Evolutionary conservation across 441 rosid species (phyloP).

Genomic region (Pelargonium australe): DNA sequence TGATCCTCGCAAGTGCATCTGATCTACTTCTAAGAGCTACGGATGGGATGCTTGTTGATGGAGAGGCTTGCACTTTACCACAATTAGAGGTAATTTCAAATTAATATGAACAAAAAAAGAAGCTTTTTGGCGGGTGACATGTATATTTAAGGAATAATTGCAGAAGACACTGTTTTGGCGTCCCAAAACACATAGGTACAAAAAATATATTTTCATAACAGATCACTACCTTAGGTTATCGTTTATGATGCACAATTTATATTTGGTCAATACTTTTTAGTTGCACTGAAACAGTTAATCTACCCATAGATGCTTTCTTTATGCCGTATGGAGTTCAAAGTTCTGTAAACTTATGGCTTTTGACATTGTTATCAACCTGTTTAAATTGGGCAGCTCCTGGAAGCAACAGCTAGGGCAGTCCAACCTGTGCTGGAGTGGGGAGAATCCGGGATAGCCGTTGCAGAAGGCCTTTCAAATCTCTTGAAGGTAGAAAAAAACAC

Average conservation of each 20-base stretch:
- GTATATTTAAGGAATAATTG: no score
- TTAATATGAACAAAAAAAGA: background rate
- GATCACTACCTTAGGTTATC: no score
- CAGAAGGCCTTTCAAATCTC: slow-evolving; percentile 87
- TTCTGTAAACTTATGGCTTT: background rate
- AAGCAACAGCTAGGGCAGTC: slow-evolving; percentile 96
- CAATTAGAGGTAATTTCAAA: slow-evolving; percentile 68
- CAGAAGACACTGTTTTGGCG: no score
- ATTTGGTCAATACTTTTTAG: no score
- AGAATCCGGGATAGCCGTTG: slow-evolving; percentile 79
- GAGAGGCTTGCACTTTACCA: slow-evolving; percentile 97
- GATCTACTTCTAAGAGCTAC: slow-evolving; percentile 96
- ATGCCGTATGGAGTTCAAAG: background rate
- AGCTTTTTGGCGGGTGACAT: background rate
- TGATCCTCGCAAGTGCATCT: slow-evolving; percentile 89
- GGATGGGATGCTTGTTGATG: slow-evolving; percentile 97
- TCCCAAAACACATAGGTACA: no score
- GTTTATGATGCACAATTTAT: no score
- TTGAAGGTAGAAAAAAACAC: slow-evolving; percentile 51
- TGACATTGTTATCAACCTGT: slow-evolving; percentile 3
- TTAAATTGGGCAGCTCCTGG: slow-evolving; percentile 60
- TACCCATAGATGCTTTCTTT: no score
- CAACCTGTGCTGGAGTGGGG: slow-evolving; percentile 82
- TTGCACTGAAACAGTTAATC: no score
- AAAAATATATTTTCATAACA: no score